Evolutionary conservation across 2,329 filamentous ascomycete species (phyloP).

Genomic region (Neonectria magnoliae): DNA sequence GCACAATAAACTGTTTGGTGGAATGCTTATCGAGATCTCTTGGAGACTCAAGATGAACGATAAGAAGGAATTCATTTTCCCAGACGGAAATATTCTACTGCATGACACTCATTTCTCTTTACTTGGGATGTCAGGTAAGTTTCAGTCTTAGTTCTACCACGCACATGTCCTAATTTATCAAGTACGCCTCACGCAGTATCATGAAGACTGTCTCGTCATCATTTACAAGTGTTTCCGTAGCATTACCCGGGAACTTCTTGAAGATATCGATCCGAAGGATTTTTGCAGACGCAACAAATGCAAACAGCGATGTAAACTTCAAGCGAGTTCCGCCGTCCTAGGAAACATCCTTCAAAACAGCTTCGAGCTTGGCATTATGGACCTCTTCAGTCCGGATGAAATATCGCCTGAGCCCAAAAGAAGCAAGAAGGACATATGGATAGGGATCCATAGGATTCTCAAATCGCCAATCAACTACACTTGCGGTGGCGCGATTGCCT

Average conservation of each 20-base stretch:
- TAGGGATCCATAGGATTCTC: not conserved
- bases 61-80: constrained; percentile 1
- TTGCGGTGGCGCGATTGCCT: not conserved
- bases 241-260: not conserved
- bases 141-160: not conserved
- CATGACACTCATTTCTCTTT: not conserved
- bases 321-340: not conserved
- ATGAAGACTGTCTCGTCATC: not conserved
- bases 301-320: not conserved
- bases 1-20: constrained; percentile 10
- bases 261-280: not conserved
- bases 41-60: constrained; percentile 5
- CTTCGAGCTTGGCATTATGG: not conserved
- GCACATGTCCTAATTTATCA: not conserved
- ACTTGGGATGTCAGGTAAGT: not conserved
- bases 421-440: not conserved
- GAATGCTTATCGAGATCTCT: not conserved
- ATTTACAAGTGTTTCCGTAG: not conserved
- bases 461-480: not conserved
- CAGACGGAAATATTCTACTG: not conserved
- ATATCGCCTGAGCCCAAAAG: not conserved
- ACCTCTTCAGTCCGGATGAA: not conserved
- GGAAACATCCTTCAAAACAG: not conserved
- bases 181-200: not conserved
- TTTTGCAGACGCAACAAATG: not conserved